These are phyloP conservation scores for Barnettozyma californica DNA, from an alignment of 805 yeast species.

Conservation along the genomic window DNA sequence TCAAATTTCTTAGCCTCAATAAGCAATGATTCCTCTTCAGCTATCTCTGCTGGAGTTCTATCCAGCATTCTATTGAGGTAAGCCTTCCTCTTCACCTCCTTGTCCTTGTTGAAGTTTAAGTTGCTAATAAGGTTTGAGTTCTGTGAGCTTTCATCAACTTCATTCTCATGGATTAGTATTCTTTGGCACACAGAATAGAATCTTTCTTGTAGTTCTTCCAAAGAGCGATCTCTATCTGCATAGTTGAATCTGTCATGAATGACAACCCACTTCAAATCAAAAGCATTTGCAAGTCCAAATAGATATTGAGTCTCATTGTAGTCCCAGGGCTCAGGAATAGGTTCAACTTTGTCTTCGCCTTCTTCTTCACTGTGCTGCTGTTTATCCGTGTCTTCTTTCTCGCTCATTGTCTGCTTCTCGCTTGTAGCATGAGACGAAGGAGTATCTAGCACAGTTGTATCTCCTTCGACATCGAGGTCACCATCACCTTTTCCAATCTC, in stretches of 20 bases:
- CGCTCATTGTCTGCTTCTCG: not conserved
- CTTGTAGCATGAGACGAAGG: not conserved
- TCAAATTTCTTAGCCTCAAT: constrained; percentile 92
- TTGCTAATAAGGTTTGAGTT: constrained; percentile 56
- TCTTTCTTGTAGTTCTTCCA: constrained; percentile 81
- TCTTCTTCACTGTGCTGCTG: constrained; percentile 11
- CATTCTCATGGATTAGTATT: constrained; percentile 40
- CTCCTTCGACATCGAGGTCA: constrained; percentile 6
- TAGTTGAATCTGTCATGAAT: constrained; percentile 55
- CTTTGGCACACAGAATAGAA: constrained; percentile 66
- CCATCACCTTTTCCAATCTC: constrained; percentile 13
- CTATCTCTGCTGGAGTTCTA: constrained; percentile 93
- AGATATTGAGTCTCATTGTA: constrained; percentile 73
- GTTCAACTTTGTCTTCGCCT: constrained; percentile 23
- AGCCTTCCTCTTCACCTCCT: constrained; percentile 74
- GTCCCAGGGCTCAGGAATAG: constrained; percentile 44
- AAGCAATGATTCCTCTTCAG: constrained; percentile 93
- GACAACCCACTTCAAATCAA: constrained; percentile 53
- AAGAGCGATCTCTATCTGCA: constrained; percentile 32
- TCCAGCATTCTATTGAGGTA: constrained; percentile 72
- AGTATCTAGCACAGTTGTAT: not conserved
- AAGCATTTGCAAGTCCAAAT: constrained; percentile 62
- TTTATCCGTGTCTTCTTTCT: not conserved
- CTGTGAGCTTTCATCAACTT: constrained; percentile 34
- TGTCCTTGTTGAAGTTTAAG: constrained; percentile 61